These are phyloP conservation scores for Scolecobasidium constrictum DNA, from an alignment of 2,329 filamentous ascomycete species.

Conservation along the genomic window DNA sequence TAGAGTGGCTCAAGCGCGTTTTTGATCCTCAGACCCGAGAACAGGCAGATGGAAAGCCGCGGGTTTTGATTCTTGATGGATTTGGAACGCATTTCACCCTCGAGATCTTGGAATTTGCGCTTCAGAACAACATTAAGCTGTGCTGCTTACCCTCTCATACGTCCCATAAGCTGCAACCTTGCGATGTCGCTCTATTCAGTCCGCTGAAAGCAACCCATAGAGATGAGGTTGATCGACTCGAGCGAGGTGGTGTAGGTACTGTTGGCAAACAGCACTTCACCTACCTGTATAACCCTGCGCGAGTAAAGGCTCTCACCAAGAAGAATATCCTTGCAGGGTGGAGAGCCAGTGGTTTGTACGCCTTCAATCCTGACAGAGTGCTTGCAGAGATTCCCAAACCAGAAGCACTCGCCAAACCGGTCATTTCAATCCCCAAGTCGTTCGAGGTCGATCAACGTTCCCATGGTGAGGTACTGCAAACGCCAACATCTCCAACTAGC, in stretches of 20 bases:
- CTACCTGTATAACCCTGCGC: not conserved
- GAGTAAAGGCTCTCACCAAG: conserved; percentile 2
- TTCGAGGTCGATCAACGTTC: conserved; percentile 4
- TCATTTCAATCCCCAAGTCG: not conserved
- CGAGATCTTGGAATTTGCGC: conserved; percentile 11
- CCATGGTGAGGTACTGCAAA: conserved; percentile 9
- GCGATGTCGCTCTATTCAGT: not conserved
- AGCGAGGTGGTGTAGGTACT: not conserved
- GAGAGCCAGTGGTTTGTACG: not conserved
- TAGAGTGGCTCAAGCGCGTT: conserved; percentile 23
- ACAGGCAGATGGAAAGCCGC: conserved; percentile 19
- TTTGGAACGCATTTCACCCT: conserved; percentile 24
- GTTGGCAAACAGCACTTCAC: not conserved
- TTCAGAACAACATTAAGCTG: conserved; percentile 1
- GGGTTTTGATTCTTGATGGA: conserved; percentile 24
- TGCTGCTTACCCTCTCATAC: conserved; percentile 7
- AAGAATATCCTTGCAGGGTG: not conserved
- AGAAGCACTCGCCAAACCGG: not conserved
- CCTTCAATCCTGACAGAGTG: not conserved
- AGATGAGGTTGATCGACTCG: not conserved
- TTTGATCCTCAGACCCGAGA: conserved; percentile 24
- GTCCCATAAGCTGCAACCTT: conserved; percentile 1
- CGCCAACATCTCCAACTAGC: conserved; percentile 4
- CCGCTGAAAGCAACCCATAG: not conserved
- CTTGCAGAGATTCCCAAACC: not conserved